Percentiles rank a stretch among this genome's conserved stretches.
phyloP scores from a whole-genome alignment of 305 asterid genomes.

The Nicotiana rustica region DNA sequence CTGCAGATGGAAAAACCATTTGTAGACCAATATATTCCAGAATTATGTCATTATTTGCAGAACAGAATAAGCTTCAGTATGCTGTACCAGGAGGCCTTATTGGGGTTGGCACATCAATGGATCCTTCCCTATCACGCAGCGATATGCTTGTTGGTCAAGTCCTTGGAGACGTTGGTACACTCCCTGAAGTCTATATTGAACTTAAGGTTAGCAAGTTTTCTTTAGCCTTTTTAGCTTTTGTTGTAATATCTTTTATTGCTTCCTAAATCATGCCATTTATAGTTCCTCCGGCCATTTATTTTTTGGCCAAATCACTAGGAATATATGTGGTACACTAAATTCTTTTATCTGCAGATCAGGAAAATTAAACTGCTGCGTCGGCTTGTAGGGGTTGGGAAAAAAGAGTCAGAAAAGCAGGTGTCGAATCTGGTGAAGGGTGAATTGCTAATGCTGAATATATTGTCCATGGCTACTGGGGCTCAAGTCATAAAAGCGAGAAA shows the following conservation, averaged over 20 bases:
- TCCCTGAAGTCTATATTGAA: conserved; percentile 82
- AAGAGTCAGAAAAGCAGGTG: conserved; percentile 84
- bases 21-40: conserved; percentile 90
- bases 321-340: not conserved
- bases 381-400: conserved; percentile 84
- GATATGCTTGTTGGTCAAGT: conserved; percentile 96
- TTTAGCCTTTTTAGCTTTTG: not conserved
- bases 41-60: conserved; percentile 76
- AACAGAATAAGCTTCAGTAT: conserved; percentile 84
- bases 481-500: conserved; percentile 80
- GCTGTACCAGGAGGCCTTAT: conserved; percentile 95
- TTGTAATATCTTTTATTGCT: conserved; percentile 62
- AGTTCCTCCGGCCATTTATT: too few relatives aligned
- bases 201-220: conserved; percentile 63
- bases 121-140: conserved; percentile 90
- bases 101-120: conserved; percentile 96
- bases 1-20: conserved; percentile 71
- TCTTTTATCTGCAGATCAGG: conserved; percentile 49
- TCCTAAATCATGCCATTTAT: not conserved
- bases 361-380: conserved; percentile 79
- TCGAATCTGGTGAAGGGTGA: conserved; percentile 80
- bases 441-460: conserved; percentile 88
- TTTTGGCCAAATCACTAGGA: not conserved
- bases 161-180: conserved; percentile 86
- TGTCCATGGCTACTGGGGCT: conserved; percentile 92